Conservation (phyloP, 2,329 filamentous ascomycete species). For the Keithomyces neogunnii region DNA sequence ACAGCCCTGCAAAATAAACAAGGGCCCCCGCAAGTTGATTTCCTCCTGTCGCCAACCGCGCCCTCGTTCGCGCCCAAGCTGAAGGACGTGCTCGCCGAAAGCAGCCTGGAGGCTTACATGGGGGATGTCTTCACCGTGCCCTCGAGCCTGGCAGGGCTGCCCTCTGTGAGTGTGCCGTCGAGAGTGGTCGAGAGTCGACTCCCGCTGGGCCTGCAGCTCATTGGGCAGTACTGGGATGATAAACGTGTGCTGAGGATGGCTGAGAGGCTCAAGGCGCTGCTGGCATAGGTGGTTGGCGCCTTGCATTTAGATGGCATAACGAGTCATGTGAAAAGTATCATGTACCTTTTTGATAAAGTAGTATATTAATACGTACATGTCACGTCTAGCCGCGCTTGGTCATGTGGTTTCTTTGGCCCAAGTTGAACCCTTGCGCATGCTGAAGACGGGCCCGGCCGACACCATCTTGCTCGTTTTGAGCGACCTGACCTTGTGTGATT, state of each 20-base stretch:
- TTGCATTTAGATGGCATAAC: conserved; percentile 8
- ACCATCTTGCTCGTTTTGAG: neutral
- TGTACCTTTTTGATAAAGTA: neutral
- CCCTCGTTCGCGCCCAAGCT: conserved; percentile 65
- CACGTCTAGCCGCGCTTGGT: neutral
- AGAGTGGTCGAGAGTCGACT: conserved; percentile 22
- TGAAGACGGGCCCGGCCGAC: too few relatives aligned
- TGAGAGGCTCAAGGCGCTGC: conserved; percentile 24
- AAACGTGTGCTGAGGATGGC: conserved; percentile 52
- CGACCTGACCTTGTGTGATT: too few relatives aligned
- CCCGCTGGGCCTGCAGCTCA: conserved; percentile 58
- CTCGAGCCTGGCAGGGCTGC: conserved; percentile 83
- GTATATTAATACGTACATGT: neutral
- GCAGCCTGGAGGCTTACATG: conserved; percentile 68
- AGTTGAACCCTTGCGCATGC: too few relatives aligned
- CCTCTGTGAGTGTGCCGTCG: conserved; percentile 72
- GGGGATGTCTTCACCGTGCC: conserved; percentile 96
- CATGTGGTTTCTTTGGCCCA: neutral
- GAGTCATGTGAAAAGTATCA: neutral
- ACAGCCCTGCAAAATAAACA: conserved; percentile 45
- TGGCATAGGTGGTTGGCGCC: conserved; percentile 16
- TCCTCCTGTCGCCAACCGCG: conserved; percentile 80
- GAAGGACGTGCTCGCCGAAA: conserved; percentile 44
- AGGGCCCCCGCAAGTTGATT: conserved; percentile 63
- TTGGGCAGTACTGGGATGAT: conserved; percentile 78